Percentiles rank a stretch among this genome's conserved stretches.
phyloP scores from a whole-genome alignment of 2,329 filamentous ascomycete genomes.

The Tolypocladium nubicola region DNA sequence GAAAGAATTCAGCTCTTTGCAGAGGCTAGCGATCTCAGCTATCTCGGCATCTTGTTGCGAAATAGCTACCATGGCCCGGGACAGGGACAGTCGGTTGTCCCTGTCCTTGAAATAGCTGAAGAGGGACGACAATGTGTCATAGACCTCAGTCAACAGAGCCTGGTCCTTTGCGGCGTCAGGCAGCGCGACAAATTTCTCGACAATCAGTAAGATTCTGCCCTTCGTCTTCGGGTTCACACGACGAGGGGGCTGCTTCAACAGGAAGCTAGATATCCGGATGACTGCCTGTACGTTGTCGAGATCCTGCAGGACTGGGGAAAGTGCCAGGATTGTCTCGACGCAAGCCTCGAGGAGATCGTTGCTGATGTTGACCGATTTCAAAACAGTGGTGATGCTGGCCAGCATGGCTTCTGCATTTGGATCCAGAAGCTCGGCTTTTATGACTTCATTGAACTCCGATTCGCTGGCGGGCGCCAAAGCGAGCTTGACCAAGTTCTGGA shows the following conservation, averaged over 20 bases:
- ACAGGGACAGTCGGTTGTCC: conserved; percentile 62
- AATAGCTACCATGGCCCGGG: conserved; percentile 61
- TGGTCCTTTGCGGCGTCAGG: conserved; percentile 32
- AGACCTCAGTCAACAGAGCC: conserved; percentile 52
- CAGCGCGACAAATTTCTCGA: conserved; percentile 69
- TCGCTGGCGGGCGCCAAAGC: conserved; percentile 43
- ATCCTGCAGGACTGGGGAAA: conserved; percentile 60
- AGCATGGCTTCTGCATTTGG: conserved; percentile 50
- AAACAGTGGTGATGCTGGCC: conserved; percentile 55
- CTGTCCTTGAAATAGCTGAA: conserved; percentile 88
- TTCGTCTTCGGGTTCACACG: conserved; percentile 78
- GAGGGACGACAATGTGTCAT: conserved; percentile 64
- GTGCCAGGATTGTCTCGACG: conserved; percentile 66
- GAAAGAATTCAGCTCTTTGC: conserved; percentile 72
- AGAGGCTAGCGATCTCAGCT: conserved; percentile 55
- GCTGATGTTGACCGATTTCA: conserved; percentile 49
- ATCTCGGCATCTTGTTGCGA: conserved; percentile 53
- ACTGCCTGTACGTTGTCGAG: conserved; percentile 64
- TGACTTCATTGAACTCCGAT: conserved; percentile 45
- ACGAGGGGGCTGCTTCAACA: conserved; percentile 76
- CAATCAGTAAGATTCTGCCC: conserved; percentile 64
- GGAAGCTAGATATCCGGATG: conserved; percentile 67
- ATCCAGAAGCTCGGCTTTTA: conserved; percentile 44
- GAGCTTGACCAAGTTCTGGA: conserved; percentile 57
- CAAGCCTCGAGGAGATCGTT: conserved; percentile 70